phyloP scores from a whole-genome alignment of 106 monocot species.

The Gastrodia elata region DNA sequence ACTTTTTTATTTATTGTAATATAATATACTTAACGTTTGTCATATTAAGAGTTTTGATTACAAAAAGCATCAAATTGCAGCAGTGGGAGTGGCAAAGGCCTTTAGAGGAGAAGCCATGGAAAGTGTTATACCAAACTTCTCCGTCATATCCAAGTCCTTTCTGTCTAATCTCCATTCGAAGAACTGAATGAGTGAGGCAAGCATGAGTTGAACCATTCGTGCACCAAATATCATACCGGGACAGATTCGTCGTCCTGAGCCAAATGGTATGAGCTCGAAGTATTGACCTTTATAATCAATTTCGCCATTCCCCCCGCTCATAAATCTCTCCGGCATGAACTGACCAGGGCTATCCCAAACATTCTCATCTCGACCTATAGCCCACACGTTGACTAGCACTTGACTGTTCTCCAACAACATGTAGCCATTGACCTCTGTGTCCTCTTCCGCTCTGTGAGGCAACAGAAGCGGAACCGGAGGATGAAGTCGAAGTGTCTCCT shows the following conservation, averaged over 20 bases:
- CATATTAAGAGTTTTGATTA: too few species aligned
- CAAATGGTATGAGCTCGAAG: constrained; percentile 14
- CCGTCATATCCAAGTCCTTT: constrained; percentile 5
- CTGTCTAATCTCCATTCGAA: constrained; percentile 17
- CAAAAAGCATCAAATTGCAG: too few species aligned
- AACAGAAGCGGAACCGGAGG: constrained; percentile 39
- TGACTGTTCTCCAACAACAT: not conserved
- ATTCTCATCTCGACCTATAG: constrained; percentile 2
- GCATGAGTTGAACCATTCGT: constrained; percentile 14
- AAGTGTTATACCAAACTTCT: constrained; percentile 9
- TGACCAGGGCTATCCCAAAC: constrained; percentile 2
- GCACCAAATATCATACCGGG: constrained; percentile 8
- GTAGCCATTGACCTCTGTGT: constrained; percentile 1
- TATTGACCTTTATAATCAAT: too few species aligned
- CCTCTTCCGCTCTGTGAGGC: constrained; percentile 23
- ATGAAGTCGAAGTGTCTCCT: constrained; percentile 52
- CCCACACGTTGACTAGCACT: constrained; percentile 14
- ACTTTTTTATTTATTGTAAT: too few species aligned
- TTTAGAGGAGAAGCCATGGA: constrained; percentile 8
- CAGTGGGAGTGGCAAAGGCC: constrained; percentile 8
- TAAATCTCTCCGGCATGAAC: constrained; percentile 13
- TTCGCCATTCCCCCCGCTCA: not conserved
- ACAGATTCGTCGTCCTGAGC: constrained; percentile 14
- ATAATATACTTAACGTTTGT: too few species aligned
- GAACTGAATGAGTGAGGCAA: constrained; percentile 10